Percentiles rank a stretch among this genome's conserved stretches.
phyloP scores from a whole-genome alignment of 2,329 filamentous ascomycete genomes.

The Geosmithia flava region DNA sequence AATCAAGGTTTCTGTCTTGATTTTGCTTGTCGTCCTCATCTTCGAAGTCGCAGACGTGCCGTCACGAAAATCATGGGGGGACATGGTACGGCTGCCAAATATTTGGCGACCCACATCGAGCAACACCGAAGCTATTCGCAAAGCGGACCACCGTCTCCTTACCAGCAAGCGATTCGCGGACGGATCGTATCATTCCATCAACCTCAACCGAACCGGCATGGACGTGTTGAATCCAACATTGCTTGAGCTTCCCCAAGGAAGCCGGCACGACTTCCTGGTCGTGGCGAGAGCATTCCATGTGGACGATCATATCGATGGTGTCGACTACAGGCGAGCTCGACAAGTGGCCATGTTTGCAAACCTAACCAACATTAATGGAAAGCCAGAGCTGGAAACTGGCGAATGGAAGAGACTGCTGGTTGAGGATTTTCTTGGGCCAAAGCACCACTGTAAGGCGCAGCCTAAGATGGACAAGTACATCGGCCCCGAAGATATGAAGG shows the following conservation, averaged over 20 bases:
- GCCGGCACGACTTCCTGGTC: conserved; percentile 1
- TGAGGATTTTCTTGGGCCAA: conserved; percentile 1
- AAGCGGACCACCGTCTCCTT: conserved; percentile 1
- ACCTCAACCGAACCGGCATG: background rate
- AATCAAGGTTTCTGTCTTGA: background rate
- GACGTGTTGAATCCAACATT: conserved; percentile 3
- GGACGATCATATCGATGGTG: background rate
- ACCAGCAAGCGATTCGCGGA: background rate
- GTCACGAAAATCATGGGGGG: background rate
- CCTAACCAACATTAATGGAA: background rate
- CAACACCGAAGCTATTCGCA: background rate
- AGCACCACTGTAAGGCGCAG: conserved; percentile 2
- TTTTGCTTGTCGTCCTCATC: background rate
- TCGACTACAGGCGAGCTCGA: conserved; percentile 1
- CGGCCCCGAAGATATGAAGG: conserved; percentile 4
- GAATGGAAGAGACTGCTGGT: conserved; percentile 1
- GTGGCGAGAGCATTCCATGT: conserved; percentile 1
- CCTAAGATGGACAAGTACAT: conserved; percentile 4
- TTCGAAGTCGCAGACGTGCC: background rate
- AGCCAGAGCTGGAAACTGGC: background rate
- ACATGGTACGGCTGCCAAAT: background rate
- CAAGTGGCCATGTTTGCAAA: conserved; percentile 2
- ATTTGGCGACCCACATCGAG: background rate
- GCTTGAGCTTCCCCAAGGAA: conserved; percentile 1
- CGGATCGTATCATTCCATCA: conserved; percentile 1